Evolutionary conservation across 306 rosid genomes (phyloP).

Genomic region (Cercis canadensis): DNA sequence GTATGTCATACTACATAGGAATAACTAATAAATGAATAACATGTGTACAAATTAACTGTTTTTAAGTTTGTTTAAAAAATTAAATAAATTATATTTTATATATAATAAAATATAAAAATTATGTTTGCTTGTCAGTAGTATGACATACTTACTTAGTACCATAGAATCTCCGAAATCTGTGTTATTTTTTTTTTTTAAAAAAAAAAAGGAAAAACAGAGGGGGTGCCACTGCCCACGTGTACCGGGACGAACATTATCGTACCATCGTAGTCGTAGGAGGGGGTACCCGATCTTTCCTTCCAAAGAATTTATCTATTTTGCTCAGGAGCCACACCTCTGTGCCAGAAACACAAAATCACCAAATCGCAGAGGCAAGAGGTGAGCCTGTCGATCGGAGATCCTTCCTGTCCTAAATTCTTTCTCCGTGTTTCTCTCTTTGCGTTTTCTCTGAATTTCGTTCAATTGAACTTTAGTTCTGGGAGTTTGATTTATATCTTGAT

Average conservation of each 20-base stretch:
- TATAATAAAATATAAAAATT: no score
- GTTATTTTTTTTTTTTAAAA: no score
- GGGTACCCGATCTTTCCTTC: background rate
- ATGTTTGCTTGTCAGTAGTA: no score
- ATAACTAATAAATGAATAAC: no score
- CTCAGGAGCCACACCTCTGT: background rate
- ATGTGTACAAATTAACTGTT: no score
- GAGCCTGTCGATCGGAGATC: background rate
- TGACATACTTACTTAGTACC: no score
- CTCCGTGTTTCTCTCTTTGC: background rate
- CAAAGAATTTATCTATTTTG: background rate
- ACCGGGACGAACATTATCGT: background rate
- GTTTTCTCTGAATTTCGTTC: background rate
- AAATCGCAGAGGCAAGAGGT: background rate
- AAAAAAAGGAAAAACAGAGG: no score
- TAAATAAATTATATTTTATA: no score
- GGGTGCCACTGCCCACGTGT: constrained; percentile 24
- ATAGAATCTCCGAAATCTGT: no score
- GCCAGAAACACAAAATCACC: background rate
- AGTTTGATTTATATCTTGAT: background rate
- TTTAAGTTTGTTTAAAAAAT: no score
- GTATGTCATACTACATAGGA: no score
- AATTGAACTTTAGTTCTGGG: background rate
- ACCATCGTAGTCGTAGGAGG: no score
- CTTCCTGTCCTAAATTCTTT: background rate